Base-by-base conservation (phyloP, 148 eudicot genomes). In the Pharnaceum exiguum region DNA sequence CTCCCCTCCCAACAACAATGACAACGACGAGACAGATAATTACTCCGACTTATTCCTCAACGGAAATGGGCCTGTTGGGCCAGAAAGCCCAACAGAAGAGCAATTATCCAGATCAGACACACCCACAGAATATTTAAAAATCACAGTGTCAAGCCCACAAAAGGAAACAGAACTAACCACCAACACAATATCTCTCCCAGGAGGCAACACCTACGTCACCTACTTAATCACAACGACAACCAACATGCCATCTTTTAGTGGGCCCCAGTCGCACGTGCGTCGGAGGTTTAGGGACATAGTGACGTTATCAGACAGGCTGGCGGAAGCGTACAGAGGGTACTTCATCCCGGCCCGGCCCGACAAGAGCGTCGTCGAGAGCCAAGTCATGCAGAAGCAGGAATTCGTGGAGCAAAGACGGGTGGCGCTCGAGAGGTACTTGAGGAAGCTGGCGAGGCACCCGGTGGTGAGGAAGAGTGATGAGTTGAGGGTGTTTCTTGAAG, bases 321-420 rank as follows among this genome's bases (percentile, higher is more conserved):
- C 70, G 10, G 97, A 90, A 59, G 46, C 72, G 22, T 87, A 82
- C 63, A 68, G 95, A 71, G 97, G 97, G 31, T 80, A 67, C 60
- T 87, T 90, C 31, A 80, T 90, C 42, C 95, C 95, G 1, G 78
- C 87, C 6, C 67, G 95, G 81, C 95, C 95, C 0, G 95, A 84
- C 51, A 90, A 90, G 74, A 82, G 83, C 35, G 82, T 84, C 22
- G 86, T 86, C 15, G 93, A 87, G 81, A 78, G 93, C 37, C 97
- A 90, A 66, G 96, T 93, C 37, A 88, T 93, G 98, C 85, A 93
- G 17, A 93, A 93, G 73, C 96, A 93, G 50, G 98, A 93, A 12
- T 93, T 93, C 63, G 96, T 93, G 45, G 99, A 93, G 75, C 91
- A 81, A 51, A 76, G 99, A 55, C 72, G 91, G 33, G 70, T 64